Percentiles rank a stretch among this genome's conserved stretches.
Evolutionary conservation across 352 stramenopile genomes (phyloP).

Genomic region (Globisporangium nagaii): DNA sequence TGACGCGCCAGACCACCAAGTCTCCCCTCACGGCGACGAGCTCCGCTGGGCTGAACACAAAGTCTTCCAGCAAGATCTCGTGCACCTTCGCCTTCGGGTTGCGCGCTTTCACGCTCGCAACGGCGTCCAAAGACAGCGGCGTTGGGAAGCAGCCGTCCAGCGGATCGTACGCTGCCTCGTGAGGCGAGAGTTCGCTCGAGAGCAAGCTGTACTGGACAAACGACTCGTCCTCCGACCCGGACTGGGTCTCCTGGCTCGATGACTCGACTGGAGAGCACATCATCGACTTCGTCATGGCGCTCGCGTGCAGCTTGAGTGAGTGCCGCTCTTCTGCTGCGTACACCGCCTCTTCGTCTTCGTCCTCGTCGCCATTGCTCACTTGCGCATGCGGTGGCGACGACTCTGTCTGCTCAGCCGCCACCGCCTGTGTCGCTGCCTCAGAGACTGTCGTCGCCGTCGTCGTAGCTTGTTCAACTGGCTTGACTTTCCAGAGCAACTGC

Average conservation of each 20-base stretch:
- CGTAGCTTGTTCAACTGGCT: slow-evolving; percentile 15
- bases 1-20: slow-evolving; percentile 34
- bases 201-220: slow-evolving; percentile 27
- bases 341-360: slow-evolving; percentile 34
- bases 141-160: slow-evolving; percentile 17
- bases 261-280: slow-evolving; percentile 26
- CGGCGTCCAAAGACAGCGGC: slow-evolving; percentile 19
- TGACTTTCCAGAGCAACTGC: slow-evolving; percentile 61
- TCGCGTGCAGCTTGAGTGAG: slow-evolving; percentile 30
- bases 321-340: slow-evolving; percentile 38
- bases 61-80: slow-evolving; percentile 33
- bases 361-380: neutral
- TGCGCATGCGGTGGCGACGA: neutral
- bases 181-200: neutral
- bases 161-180: neutral
- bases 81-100: slow-evolving; percentile 15
- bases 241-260: slow-evolving; percentile 73
- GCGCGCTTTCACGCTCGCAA: neutral
- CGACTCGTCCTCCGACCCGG: slow-evolving; percentile 50
- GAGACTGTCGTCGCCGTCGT: neutral
- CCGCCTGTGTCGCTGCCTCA: slow-evolving; percentile 7
- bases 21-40: slow-evolving; percentile 24
- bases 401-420: neutral
- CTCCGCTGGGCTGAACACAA: slow-evolving; percentile 23
- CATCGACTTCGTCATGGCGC: slow-evolving; percentile 11